A percentile compares a stretch with the other conserved stretches of the same genome.
phyloP scores from a whole-genome alignment of 495 filamentous ascomycete species.

The Hypomontagnella monticulosa region DNA sequence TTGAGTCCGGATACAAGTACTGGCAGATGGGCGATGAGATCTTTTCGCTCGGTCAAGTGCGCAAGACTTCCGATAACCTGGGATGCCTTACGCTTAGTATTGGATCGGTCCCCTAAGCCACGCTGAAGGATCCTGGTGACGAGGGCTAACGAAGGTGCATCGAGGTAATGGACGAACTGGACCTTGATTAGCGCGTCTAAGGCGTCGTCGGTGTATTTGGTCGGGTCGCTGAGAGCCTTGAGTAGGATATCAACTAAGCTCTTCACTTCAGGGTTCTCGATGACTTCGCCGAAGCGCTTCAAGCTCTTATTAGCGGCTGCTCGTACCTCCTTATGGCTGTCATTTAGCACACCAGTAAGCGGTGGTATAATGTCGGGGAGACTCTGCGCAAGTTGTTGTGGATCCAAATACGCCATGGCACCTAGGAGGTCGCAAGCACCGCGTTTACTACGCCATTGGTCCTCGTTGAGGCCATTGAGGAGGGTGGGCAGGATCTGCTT shows the following conservation, averaged over 20 bases:
- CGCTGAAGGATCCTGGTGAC: constrained; percentile 95
- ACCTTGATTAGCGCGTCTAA: constrained; percentile 95
- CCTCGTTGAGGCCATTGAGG: constrained; percentile 90
- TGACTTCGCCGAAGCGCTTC: constrained; percentile 97
- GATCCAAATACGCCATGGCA: constrained; percentile 97
- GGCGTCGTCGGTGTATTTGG: constrained; percentile 95
- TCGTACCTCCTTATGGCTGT: constrained; percentile 97
- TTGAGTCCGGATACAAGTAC: constrained; percentile 92
- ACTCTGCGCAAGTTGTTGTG: constrained; percentile 89
- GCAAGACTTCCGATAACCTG: constrained; percentile 98
- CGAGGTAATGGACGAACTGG: constrained; percentile 93
- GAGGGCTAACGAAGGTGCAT: constrained; percentile 92
- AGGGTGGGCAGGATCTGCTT: constrained; percentile 92
- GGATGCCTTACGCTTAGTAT: constrained; percentile 92
- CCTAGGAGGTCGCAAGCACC: constrained; percentile 95
- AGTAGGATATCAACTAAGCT: constrained; percentile 86
- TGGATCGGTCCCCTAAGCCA: constrained; percentile 87
- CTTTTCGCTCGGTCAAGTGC: constrained; percentile 95
- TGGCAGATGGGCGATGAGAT: constrained; percentile 89
- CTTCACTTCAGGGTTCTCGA: constrained; percentile 97
- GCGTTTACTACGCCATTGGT: constrained; percentile 98
- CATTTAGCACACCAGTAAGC: constrained; percentile 90
- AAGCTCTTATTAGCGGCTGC: constrained; percentile 91
- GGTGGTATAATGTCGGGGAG: constrained; percentile 97
- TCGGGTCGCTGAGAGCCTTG: constrained; percentile 96